Conservation (phyloP, 2,329 filamentous ascomycete genomes). For the Karstenula rhodostoma region DNA sequence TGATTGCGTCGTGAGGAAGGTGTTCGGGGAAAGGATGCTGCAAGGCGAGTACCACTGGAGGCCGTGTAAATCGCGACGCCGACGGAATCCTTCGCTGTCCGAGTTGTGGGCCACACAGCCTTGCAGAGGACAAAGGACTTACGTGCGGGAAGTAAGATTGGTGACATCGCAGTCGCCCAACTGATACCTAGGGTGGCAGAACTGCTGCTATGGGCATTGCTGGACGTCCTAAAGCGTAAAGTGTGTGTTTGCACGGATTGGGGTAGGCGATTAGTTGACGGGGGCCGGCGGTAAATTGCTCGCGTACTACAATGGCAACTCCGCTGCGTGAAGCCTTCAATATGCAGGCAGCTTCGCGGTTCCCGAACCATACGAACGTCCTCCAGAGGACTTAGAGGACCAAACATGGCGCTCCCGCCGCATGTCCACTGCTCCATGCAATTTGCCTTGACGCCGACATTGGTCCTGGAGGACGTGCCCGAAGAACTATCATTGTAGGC, state of each 20-base stretch:
- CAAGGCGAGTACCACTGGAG: constrained; percentile 4
- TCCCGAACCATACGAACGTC: neutral
- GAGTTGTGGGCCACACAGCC: neutral
- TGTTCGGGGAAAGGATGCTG: constrained; percentile 5
- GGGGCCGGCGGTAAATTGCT: neutral
- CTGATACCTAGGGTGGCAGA: neutral
- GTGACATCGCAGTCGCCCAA: constrained; percentile 2
- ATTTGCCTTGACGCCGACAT: neutral
- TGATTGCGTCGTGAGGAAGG: neutral
- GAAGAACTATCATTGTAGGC: neutral
- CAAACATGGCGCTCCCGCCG: neutral
- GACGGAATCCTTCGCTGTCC: constrained; percentile 9
- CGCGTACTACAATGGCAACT: neutral
- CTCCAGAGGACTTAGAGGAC: neutral
- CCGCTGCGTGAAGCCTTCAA: neutral
- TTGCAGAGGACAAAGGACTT: neutral
- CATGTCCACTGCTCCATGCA: neutral
- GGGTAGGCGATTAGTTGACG: neutral
- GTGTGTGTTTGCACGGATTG: neutral
- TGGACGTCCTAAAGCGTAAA: constrained; percentile 1
- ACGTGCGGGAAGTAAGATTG: constrained; percentile 7
- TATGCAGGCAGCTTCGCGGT: neutral
- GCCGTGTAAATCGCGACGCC: neutral
- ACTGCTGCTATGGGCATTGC: neutral
- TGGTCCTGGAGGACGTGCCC: neutral